Evolutionary conservation across 768 basidiomycete genomes (phyloP), one percentile per base, ranked within the genome.

Genomic region (Phanerochaete sordida): DNA sequence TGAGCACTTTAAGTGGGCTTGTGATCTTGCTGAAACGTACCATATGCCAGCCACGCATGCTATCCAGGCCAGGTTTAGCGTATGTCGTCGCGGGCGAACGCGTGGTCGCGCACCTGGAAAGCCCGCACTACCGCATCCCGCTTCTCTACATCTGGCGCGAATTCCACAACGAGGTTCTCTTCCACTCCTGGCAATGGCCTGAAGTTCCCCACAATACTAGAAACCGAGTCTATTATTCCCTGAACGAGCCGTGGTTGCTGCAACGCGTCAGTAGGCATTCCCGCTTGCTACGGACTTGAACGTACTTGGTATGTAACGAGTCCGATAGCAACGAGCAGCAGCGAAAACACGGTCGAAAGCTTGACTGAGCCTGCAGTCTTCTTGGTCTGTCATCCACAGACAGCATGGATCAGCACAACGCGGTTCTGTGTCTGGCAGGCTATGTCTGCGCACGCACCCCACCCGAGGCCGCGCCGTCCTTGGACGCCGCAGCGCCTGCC

Each of bases 11-110:
- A n/a, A n/a, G 30, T 30, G 43, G 59, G 57, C 65, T 12, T 3
- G 7, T 15, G 23, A 8, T 16, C 13, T 5, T 21, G 19, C 8
- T 43, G 11, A n/a, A 15, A 31, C 5, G 7, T 62, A 92, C 91
- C 92, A 68, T 95, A 95, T 28, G 91, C 89, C 60, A 67, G 70
- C 92, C 93, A 95, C 24, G 92, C 91, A 72, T 93, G 84, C 93
- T 95, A 66, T n/a, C 39, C 63, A 43, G 33, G 33, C 33, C 58
- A 65, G 58, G 58, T 62, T 65, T 55, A 65, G 57, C 39, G 49
- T 26, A 15, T 24, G 23, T 35, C 33, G 13, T 6, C 33, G 13
- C 13, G 33, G 33, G 33, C 6, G 33, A 7, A 35, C 33, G 33
- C 33, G n/a, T n/a, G n/a, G n/a, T n/a, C n/a, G 56, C 81, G 64